Conservation (phyloP, 164 flowering plant genomes). For the Tetracentron sinense region DNA sequence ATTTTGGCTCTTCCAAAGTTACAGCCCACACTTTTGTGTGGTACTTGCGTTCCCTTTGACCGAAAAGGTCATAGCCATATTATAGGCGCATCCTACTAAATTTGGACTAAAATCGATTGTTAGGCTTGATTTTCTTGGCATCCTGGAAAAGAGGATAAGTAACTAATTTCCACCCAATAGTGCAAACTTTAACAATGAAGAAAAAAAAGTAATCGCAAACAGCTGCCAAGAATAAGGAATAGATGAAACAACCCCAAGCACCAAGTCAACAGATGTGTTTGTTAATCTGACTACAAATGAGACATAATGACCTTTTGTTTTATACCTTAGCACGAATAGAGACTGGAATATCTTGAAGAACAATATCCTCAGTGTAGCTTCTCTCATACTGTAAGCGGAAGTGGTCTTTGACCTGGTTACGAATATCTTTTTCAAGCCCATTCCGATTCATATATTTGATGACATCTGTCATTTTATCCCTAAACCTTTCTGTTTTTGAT, state of each 20-base stretch:
- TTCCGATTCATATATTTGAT: constrained; percentile 72
- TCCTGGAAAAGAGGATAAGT: too few relatives aligned
- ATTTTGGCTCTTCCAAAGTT: too few relatives aligned
- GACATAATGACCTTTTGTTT: background rate
- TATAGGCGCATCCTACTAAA: too few relatives aligned
- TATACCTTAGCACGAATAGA: constrained; percentile 71
- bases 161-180: too few relatives aligned
- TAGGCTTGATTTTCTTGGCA: too few relatives aligned
- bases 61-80: too few relatives aligned
- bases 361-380: constrained; percentile 57
- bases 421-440: constrained; percentile 46
- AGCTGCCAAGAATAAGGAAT: background rate
- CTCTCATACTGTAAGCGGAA: constrained; percentile 67
- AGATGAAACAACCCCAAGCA: background rate
- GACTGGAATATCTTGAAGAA: constrained; percentile 72
- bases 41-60: too few relatives aligned
- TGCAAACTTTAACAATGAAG: too few relatives aligned
- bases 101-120: too few relatives aligned
- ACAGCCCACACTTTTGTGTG: too few relatives aligned
- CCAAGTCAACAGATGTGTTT: background rate
- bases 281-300: background rate
- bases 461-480: constrained; percentile 77
- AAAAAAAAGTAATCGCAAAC: too few relatives aligned
- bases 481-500: constrained; percentile 68
- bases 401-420: constrained; percentile 65